phyloP scores from a whole-genome alignment of 148 eudicot species.

The Camellia sinensis region DNA sequence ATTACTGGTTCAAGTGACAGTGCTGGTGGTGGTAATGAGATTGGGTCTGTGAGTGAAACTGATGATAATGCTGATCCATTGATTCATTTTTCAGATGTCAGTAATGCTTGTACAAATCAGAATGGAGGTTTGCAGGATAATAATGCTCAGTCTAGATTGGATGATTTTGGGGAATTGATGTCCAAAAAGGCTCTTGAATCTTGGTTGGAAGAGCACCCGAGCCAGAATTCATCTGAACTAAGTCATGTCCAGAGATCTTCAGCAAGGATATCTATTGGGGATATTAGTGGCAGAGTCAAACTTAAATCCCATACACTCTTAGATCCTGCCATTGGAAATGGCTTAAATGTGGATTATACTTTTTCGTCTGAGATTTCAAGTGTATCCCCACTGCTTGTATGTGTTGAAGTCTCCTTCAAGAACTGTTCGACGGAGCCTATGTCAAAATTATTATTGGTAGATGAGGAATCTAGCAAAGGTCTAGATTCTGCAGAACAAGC shows the following conservation, averaged over 20 bases:
- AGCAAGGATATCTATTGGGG: slow-evolving; percentile 70
- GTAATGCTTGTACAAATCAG: slow-evolving; percentile 30
- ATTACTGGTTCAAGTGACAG: slow-evolving; percentile 42
- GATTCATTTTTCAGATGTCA: slow-evolving; percentile 70
- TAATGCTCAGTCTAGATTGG: slow-evolving; percentile 30
- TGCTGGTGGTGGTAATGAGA: slow-evolving; percentile 29
- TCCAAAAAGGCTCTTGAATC: slow-evolving; percentile 78
- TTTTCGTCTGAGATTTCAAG: slow-evolving; percentile 71
- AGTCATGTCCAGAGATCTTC: slow-evolving; percentile 42
- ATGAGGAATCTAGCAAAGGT: slow-evolving; percentile 51
- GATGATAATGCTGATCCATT: slow-evolving; percentile 41
- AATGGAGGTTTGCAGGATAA: slow-evolving; percentile 26
- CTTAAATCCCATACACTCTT: slow-evolving; percentile 65
- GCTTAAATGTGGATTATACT: slow-evolving; percentile 71
- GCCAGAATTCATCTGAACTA: slow-evolving; percentile 36
- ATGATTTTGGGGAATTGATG: slow-evolving; percentile 58
- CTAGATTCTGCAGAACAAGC: slow-evolving; percentile 52
- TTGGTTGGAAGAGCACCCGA: slow-evolving; percentile 76
- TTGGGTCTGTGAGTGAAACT: slow-evolving; percentile 43
- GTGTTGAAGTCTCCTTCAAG: slow-evolving; percentile 66
- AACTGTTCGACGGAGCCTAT: slow-evolving; percentile 65
- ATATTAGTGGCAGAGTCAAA: slow-evolving; percentile 62
- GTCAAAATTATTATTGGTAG: slow-evolving; percentile 50
- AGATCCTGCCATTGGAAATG: slow-evolving; percentile 75
- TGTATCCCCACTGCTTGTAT: slow-evolving; percentile 59